Evolutionary conservation across 148 eudicot species (phyloP), one percentile per base, ranked within the genome.

Genomic region (Diospyros lotus): DNA sequence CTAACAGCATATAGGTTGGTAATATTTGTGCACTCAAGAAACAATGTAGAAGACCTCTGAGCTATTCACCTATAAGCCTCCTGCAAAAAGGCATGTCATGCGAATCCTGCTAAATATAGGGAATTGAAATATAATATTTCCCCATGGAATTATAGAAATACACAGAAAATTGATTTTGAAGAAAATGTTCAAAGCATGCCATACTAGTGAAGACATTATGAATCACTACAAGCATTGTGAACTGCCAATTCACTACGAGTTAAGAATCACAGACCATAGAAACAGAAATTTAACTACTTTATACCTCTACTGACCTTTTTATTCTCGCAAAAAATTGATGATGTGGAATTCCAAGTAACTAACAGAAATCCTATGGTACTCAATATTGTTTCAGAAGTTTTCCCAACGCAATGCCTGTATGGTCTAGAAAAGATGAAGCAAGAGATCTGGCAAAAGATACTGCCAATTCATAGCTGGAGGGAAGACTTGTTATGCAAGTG

Each of bases 331-430:
- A 28, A 28, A 28, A 28, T 28, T 28, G 28, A 28, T 28, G 28
- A 28, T 28, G 28, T 28, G 28, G 28, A 28, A 28, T 28, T 28
- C 28, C 28, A 28, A 28, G 28, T 28, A 15, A 0, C 5, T 14
- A 56, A 17, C 50, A 17, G 41, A 64, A 71, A 71, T 71, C 28
- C 64, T 12, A 71, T 39, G 64, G 52, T 41, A 42, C 28, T 71
- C 66, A 11, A 2, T 5, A 64, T 42, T 10, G 28, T 55, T 43
- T 42, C 7, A 9, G 14, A 42, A 44, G 28, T 40, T 56, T 42
- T 56, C 4, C 2, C n/a, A 56, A 45, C 28, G 28, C 28, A 28
- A 28, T 28, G 28, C 28, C 28, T 28, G 28, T 28, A 28, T 28
- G 28, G 28, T 28, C 28, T 28, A 28, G 28, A 28, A 28, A 28